phyloP scores from a whole-genome alignment of 2,329 filamentous ascomycete genomes.

The Beauveria brongniartii region DNA sequence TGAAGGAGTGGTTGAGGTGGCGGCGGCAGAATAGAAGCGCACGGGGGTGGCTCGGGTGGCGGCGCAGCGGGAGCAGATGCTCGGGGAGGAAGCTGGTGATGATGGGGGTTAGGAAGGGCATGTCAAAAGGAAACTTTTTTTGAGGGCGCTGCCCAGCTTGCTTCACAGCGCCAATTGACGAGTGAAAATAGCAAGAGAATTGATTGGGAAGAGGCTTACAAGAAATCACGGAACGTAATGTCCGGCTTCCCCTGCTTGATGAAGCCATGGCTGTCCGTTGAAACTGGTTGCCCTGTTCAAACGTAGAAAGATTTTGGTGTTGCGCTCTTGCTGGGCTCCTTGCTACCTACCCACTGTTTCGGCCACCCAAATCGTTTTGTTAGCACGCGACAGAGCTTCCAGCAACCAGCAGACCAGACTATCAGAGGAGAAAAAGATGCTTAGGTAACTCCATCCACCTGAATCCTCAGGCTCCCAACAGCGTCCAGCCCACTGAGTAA shows the following conservation, averaged over 20 bases:
- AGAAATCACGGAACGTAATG: conserved; percentile 40
- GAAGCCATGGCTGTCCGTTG: conserved; percentile 3
- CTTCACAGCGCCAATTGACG: conserved; percentile 3
- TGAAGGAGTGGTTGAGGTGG: conserved; percentile 12
- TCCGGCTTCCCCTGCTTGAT: conserved; percentile 25
- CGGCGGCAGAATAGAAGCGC: conserved; percentile 29
- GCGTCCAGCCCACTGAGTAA: conserved; percentile 20
- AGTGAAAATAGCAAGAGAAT: neutral
- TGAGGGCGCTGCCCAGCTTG: neutral
- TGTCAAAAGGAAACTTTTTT: neutral
- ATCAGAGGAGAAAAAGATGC: neutral
- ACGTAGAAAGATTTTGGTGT: conserved; percentile 2
- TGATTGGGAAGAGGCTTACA: conserved; percentile 31
- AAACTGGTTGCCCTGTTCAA: neutral
- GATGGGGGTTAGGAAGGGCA: neutral
- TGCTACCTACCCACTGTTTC: conserved; percentile 2
- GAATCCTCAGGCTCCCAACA: conserved; percentile 15
- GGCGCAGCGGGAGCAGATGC: conserved; percentile 32
- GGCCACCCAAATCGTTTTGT: neutral
- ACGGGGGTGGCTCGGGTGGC: conserved; percentile 19
- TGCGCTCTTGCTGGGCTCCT: neutral
- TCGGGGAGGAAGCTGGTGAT: conserved; percentile 20
- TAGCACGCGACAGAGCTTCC: conserved; percentile 4
- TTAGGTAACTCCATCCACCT: conserved; percentile 1
- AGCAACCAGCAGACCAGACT: neutral